phyloP scores from a whole-genome alignment of 2,329 filamentous ascomycete genomes.

The Botryotinia globosa region DNA sequence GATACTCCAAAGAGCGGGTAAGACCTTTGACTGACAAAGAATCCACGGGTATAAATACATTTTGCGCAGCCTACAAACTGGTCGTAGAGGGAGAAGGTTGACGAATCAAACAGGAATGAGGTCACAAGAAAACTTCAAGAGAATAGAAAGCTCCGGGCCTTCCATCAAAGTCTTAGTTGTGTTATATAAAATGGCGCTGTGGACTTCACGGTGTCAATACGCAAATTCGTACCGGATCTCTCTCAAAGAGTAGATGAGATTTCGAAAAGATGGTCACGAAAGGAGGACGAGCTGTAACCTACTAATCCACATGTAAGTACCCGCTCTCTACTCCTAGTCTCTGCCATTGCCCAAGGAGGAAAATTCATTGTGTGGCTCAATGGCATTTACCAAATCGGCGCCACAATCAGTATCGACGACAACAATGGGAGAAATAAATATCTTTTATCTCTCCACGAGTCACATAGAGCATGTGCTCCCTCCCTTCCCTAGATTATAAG shows the following conservation, averaged over 20 bases:
- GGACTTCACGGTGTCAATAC: too few species aligned
- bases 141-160: background rate
- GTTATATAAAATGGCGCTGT: background rate
- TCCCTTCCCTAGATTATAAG: background rate
- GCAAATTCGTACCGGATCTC: too few species aligned
- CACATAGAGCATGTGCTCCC: background rate
- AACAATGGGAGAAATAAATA: background rate
- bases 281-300: rapidly evolving
- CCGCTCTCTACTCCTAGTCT: background rate
- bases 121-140: rapidly evolving
- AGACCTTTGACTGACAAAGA: background rate
- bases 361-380: too few species aligned
- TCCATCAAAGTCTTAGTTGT: rapidly evolving
- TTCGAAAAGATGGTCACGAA: background rate
- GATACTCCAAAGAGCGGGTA: background rate
- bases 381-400: too few species aligned
- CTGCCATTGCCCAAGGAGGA: rapidly evolving
- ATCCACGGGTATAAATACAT: background rate
- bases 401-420: background rate
- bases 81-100: rapidly evolving
- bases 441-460: background rate
- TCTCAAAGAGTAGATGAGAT: background rate
- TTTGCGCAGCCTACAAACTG: background rate
- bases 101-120: rapidly evolving
- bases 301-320: background rate